These are phyloP conservation scores for Barnettozyma vustinii DNA, from an alignment of 805 yeast species.

Conservation along the genomic window DNA sequence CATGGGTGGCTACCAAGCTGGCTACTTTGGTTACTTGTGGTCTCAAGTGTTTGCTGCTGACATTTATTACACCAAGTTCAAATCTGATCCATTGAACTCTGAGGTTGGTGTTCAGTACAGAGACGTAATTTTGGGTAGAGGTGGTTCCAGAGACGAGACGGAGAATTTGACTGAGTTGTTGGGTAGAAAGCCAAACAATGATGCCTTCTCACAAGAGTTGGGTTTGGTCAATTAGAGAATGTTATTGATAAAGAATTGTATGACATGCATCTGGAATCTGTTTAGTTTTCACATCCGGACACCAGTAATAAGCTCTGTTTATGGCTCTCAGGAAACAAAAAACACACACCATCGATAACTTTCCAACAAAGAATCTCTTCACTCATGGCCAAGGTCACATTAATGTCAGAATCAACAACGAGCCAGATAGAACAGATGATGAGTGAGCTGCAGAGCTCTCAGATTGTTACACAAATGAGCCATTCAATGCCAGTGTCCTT, in stretches of 20 bases:
- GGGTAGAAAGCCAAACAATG: slow-evolving; percentile 71
- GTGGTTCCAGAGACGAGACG: slow-evolving; percentile 69
- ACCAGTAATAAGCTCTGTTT: background rate
- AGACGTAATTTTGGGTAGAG: slow-evolving; percentile 60
- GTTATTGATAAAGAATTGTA: background rate
- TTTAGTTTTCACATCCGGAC: background rate
- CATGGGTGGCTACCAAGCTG: slow-evolving; percentile 77
- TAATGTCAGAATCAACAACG: slow-evolving; percentile 7
- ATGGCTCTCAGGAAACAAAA: background rate
- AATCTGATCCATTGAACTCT: slow-evolving; percentile 59
- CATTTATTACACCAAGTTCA: slow-evolving; percentile 68
- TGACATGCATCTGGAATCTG: background rate
- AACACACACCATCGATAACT: background rate
- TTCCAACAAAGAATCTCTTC: too few species aligned
- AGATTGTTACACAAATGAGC: background rate
- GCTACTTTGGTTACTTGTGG: slow-evolving; percentile 84
- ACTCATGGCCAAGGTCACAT: background rate
- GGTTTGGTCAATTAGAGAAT: slow-evolving; percentile 30
- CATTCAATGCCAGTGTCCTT: slow-evolving; percentile 2
- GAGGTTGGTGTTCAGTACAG: slow-evolving; percentile 61
- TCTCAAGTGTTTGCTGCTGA: slow-evolving; percentile 84
- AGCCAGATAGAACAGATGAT: slow-evolving; percentile 9
- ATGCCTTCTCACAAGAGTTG: slow-evolving; percentile 67
- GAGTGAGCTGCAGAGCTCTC: slow-evolving; percentile 2
- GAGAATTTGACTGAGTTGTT: slow-evolving; percentile 59